A percentile compares a stretch with the other conserved stretches of the same genome.
Conservation (phyloP, 345 rosid species). For the Citrus maxima region DNA sequence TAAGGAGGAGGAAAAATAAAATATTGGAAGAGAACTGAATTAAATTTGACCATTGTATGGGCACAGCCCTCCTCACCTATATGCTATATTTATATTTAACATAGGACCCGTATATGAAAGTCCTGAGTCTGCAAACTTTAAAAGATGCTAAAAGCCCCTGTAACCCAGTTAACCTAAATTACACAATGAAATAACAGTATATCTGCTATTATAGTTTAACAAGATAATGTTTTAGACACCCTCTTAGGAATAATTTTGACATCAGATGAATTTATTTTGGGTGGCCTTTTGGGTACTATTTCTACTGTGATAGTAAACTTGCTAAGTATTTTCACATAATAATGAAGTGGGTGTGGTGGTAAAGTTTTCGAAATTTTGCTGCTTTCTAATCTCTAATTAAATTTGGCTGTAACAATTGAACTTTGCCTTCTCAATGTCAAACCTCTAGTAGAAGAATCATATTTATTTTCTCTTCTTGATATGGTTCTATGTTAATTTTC, state of each 20-base stretch:
- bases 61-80: too few relatives aligned
- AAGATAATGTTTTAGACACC: background rate
- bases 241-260: background rate
- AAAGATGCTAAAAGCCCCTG: too few relatives aligned
- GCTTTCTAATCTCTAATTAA: background rate
- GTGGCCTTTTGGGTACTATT: background rate
- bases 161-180: too few relatives aligned
- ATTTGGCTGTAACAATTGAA: background rate
- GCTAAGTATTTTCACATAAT: background rate
- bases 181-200: too few relatives aligned
- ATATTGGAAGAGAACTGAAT: background rate
- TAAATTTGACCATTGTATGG: too few relatives aligned
- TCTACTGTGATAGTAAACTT: background rate
- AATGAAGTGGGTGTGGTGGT: background rate
- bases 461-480: background rate
- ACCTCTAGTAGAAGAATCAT: background rate
- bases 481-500: constrained; percentile 6
- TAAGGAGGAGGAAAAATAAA: background rate
- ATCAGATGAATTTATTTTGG: background rate
- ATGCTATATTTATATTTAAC: too few relatives aligned
- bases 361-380: background rate
- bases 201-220: background rate
- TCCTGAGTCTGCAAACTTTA: too few relatives aligned
- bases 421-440: background rate
- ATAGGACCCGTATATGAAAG: too few relatives aligned